Base-by-base conservation (phyloP, 805 yeast genomes). In the Schizosaccharomyces octosporus region DNA sequence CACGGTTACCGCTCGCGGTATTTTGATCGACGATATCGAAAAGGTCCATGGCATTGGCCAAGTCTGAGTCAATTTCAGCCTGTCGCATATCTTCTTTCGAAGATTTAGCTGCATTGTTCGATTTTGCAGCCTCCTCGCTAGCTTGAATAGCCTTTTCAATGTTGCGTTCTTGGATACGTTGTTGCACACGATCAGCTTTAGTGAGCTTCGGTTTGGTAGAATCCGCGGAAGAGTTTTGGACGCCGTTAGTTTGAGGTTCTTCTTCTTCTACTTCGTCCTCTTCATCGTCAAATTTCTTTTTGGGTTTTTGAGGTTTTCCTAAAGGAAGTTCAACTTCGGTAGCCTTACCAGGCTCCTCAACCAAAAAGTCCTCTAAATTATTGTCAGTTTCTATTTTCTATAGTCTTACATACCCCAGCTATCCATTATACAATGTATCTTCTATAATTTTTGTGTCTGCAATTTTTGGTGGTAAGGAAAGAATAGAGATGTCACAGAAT, bases 41-140 rank as follows among this genome's bases (percentile, higher is more conserved):
- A 6, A 51, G 36, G 57, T 51, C 57, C 57, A 51, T 51, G 9
- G 57, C 57, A 51, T 51, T 51, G n/a, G 57, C 57, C 36, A 51
- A 51, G 57, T 51, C 57, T 17, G 57, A 51, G 36, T 51, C 57
- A 13, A 51, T 51, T 51, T 51, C 57, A 1, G 57, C 57, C 9
- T 21, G 36, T 19, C n/a, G 39, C 51, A 45, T 17, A 5, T 21
- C 32, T 51, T 51, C 57, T 29, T 51, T 51, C n/a, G 31, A 24
- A 9, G 36, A 7, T 2, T 9, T 29, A 5, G 36, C 19, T 48
- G 24, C 17, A n/a, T 48, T 9, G n/a, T 48, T 24, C 7, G 51
- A n/a, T 17, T 21, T 29, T 13, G 57, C 57, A 3, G 36, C 31
- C 15, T 21, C 36, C 32, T 51, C 57, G 21, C 36, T 29, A 6